These are phyloP conservation scores for Houttuynia cordata DNA, from an alignment of 164 flowering plant species.

Conservation along the genomic window DNA sequence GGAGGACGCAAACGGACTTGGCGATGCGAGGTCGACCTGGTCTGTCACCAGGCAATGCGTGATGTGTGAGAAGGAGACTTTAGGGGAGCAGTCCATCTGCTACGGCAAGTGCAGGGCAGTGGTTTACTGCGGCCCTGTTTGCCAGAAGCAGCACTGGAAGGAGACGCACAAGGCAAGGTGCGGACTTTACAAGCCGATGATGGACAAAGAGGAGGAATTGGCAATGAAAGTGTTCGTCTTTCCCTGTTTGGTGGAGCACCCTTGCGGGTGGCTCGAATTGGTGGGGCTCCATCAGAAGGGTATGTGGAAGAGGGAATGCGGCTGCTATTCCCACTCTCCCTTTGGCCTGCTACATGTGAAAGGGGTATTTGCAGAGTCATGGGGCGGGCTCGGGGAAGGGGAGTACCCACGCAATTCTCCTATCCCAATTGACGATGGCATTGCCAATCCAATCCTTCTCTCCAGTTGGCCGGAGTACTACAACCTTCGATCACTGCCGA, in stretches of 20 bases:
- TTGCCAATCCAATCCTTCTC: slow-evolving; percentile 36
- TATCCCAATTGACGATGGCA: slow-evolving; percentile 23
- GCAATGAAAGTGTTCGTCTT: slow-evolving; percentile 42
- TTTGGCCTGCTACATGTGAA: slow-evolving; percentile 48
- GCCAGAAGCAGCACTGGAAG: slow-evolving; percentile 55
- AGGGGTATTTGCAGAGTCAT: slow-evolving; percentile 30
- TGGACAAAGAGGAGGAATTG: slow-evolving; percentile 58
- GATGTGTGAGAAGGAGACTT: too few relatives aligned
- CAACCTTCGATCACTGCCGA: slow-evolving; percentile 42
- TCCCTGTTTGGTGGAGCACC: slow-evolving; percentile 35
- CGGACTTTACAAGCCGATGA: slow-evolving; percentile 50
- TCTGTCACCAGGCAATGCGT: too few relatives aligned
- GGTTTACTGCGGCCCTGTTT: slow-evolving; percentile 37
- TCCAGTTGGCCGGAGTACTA: slow-evolving; percentile 59
- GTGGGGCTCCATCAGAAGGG: slow-evolving; percentile 47
- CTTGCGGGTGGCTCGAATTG: slow-evolving; percentile 58
- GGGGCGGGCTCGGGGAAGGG: slow-evolving; percentile 42
- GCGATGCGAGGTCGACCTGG: too few relatives aligned
- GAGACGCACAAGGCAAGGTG: slow-evolving; percentile 37
- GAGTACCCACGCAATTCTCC: slow-evolving; percentile 43
- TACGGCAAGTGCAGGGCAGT: slow-evolving; percentile 40
- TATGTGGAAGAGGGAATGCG: slow-evolving; percentile 53
- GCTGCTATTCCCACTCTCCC: slow-evolving; percentile 44
- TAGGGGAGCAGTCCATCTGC: slow-evolving; percentile 33
- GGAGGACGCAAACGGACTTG: too few relatives aligned